Base-by-base conservation (phyloP, 495 filamentous ascomycete species). In the Penicillium verhagenii region DNA sequence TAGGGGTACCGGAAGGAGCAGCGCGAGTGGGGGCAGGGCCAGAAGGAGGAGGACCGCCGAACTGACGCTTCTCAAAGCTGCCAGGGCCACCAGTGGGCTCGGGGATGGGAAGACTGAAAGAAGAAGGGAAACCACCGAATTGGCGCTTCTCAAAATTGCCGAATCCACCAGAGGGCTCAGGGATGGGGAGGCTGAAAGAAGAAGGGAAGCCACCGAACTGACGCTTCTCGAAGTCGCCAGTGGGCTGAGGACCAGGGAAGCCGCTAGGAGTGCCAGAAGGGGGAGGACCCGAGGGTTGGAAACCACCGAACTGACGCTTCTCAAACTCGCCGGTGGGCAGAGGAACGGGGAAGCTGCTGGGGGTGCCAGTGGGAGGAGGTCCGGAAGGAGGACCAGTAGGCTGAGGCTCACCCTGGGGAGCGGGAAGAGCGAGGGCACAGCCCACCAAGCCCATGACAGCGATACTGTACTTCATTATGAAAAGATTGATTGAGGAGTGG, bases 361-460 rank as follows among this genome's bases (percentile, higher is more conserved):
- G 39, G 13, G 51, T 19, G 25, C 47, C 42, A 13, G 11, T 25
- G 45, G 46, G 50, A 47, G 40, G 21, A 31, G 13, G 37, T 6
- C 48, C 33, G 18, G 50, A 14, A 39, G 50, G 45, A 10, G 54
- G 54, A 47, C 42, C 26, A 19, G 47, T 24, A 29, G 51, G 29
- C 18, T 28, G 46, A 37, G 19, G 37, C 5, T 26, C 7, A 21
- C 28, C 29, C n/a, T 37, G 28, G 35, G 40, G 38, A 35, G 54
- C 45, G 44, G 55, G 35, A 28, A 61, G 64, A 3, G 64, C 64
- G 47, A 67, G 58, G 61, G 61, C 64, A 21, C 61, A 65, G 58
- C 61, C 61, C 61, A 64, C 56, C 55, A 67, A 58, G 46, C 61
- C 61, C 58, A 67, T 52, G 21, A 50, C 43, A 43, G 56, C 55